Conservation (phyloP, 2,329 filamentous ascomycete genomes). For the Ophiobolus disseminans region DNA sequence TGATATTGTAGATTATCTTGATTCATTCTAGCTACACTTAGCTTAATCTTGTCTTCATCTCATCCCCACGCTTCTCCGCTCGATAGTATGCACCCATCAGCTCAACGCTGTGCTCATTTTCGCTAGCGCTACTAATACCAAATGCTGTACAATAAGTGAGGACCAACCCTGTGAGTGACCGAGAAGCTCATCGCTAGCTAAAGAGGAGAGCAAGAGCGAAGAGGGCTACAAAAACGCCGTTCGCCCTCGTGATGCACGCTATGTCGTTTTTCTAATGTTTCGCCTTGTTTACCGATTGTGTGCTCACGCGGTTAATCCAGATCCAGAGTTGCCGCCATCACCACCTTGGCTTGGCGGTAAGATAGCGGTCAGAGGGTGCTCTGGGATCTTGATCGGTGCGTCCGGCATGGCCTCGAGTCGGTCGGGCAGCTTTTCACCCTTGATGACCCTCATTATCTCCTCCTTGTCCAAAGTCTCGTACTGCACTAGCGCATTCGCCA, state of each 20-base stretch:
- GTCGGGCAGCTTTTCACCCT: constrained; percentile 78
- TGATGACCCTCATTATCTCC: constrained; percentile 89
- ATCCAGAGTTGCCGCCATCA: constrained; percentile 18
- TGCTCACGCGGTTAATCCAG: constrained; percentile 28
- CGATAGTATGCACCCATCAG: background rate
- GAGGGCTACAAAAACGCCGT: constrained; percentile 4
- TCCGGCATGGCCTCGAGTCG: constrained; percentile 67
- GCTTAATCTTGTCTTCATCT: background rate
- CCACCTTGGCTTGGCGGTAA: constrained; percentile 28
- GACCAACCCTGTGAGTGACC: background rate
- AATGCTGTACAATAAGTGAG: constrained; percentile 6
- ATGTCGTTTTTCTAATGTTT: background rate
- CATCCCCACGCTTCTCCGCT: background rate
- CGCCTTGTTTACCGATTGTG: background rate
- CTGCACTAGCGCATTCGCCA: constrained; percentile 88
- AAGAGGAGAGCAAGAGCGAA: background rate
- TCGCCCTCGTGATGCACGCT: constrained; percentile 4
- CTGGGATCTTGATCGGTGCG: constrained; percentile 73
- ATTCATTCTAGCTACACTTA: background rate
- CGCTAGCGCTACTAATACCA: background rate
- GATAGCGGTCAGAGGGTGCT: constrained; percentile 37
- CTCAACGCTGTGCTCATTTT: background rate
- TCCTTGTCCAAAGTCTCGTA: constrained; percentile 91
- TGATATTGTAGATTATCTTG: too few species aligned
- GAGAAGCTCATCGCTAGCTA: background rate